Evolutionary conservation across 495 filamentous ascomycete genomes (phyloP).

Genomic region (Aspergillus saccharolyticus): DNA sequence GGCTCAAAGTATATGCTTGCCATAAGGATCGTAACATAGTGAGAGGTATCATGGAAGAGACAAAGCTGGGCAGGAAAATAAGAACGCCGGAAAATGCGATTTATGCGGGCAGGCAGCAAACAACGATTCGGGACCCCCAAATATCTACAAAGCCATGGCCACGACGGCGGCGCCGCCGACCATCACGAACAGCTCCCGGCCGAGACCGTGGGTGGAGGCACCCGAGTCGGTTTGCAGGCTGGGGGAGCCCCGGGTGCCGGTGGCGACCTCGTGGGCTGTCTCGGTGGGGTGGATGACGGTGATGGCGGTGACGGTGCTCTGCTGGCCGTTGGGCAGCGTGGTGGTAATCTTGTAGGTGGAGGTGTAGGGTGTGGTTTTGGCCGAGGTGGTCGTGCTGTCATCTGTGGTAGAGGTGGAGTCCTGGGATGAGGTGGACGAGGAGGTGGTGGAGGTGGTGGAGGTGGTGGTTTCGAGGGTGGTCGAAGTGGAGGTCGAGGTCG

Average conservation of each 20-base stretch:
- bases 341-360: constrained; percentile 40
- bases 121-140: no score
- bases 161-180: constrained; percentile 39
- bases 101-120: no score
- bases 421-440: neutral
- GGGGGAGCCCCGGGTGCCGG: constrained; percentile 25
- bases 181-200: constrained; percentile 40
- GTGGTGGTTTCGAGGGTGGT: constrained; percentile 32
- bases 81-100: neutral
- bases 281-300: constrained; percentile 38
- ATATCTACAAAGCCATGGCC: constrained; percentile 37
- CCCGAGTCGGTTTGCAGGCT: constrained; percentile 42
- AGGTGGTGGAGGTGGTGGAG: constrained; percentile 24
- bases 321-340: constrained; percentile 68
- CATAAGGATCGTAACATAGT: constrained; percentile 11
- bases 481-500: constrained; percentile 29
- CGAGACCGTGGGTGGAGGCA: constrained; percentile 25
- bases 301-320: constrained; percentile 44
- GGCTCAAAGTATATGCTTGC: neutral
- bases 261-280: constrained; percentile 22
- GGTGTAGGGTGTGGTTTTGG: constrained; percentile 23
- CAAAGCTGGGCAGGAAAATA: constrained; percentile 27
- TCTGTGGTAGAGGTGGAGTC: neutral
- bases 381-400: constrained; percentile 25
- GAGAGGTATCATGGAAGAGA: constrained; percentile 14